Base-by-base conservation (phyloP, 176 grass and related monocot species). In the Carex cristatella region DNA sequence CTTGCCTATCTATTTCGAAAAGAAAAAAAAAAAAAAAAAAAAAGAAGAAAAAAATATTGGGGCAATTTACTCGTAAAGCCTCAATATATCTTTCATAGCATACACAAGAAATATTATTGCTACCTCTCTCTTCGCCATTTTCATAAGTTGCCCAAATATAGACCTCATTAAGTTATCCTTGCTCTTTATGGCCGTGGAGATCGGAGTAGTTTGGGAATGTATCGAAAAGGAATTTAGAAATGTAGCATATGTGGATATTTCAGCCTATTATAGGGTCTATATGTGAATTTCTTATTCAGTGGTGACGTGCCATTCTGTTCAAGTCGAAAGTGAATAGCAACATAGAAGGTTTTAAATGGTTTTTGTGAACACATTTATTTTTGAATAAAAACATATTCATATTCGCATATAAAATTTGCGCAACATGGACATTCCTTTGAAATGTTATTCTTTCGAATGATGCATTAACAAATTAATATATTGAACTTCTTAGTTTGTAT, bases 111-210 rank as follows among this genome's bases (percentile, higher is more conserved):
- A 49, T 28, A 33, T 79, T 35, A 58, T 53, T 79, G 53, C 74
- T 16, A 32, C 69, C 69, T 77, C 74, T 79, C 74, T 79, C 74
- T 46, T 33, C 53, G 74, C 74, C 74, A 79, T 79, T 79, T 56
- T 79, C 74, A 79, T 79, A 79, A 79, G 74, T 79, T 79, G 74
- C 74, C 49, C 28, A 10, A 18, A 57, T 33, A 23, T 79, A 72
- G 12, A 53, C 27, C 28, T 35, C 48, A 57, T 78, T 32, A 56
- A 18, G 12, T 33, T 53, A 79, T 35, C 5, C 5, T 57, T 58
- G 53, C 51, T 56, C 28, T 35, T 76, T 58, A 30, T 79, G 74
- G 10, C 51, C 54, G 48, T 53, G 48, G n/a, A 76, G 72, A 58
- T 79, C n/a, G 9, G 61, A 30, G 61, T 28, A 63, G 53, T 57